Percentiles rank a stretch among this genome's conserved stretches.
phyloP scores from a whole-genome alignment of 1,284 basidiomycete species.

The Tilletia caries region DNA sequence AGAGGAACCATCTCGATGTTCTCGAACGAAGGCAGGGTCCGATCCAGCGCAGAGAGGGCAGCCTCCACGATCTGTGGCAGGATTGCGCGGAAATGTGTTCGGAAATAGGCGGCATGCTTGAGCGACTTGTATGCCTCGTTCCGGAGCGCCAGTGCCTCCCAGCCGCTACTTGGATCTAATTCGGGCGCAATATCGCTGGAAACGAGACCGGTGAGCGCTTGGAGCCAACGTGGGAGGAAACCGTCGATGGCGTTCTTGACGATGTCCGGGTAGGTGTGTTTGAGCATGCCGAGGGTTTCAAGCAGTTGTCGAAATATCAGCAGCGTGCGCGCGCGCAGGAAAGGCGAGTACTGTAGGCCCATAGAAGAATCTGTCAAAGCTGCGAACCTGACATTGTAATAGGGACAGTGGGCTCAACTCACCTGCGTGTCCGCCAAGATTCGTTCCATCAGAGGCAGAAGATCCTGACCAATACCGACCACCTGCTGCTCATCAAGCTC shows the following conservation, averaged over 20 bases:
- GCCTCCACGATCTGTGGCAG: constrained; percentile 24
- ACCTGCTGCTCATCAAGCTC: constrained; percentile 51
- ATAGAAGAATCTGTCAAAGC: neutral
- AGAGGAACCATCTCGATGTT: constrained; percentile 23
- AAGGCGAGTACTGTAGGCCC: constrained; percentile 27
- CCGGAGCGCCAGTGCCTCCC: constrained; percentile 34
- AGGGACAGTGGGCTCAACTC: too few species aligned
- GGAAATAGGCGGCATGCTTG: constrained; percentile 42
- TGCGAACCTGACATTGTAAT: too few species aligned
- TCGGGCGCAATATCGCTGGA: neutral
- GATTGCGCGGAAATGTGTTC: constrained; percentile 33
- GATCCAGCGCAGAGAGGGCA: constrained; percentile 28
- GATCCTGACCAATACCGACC: constrained; percentile 40
- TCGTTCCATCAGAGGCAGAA: constrained; percentile 41
- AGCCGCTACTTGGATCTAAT: constrained; percentile 17
- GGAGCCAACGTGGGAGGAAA: constrained; percentile 76
- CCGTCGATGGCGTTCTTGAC: constrained; percentile 76
- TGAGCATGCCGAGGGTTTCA: constrained; percentile 85
- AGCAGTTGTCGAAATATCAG: constrained; percentile 88
- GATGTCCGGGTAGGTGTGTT: constrained; percentile 80
- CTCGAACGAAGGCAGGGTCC: constrained; percentile 29
- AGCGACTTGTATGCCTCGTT: constrained; percentile 45
- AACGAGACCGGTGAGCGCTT: constrained; percentile 30
- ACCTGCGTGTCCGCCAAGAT: constrained; percentile 28
- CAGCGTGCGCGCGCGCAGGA: constrained; percentile 68